A percentile compares a stretch with the other conserved stretches of the same genome.
phyloP scores from a whole-genome alignment of 2,329 filamentous ascomycete species.

The Fusarium nelsonii region DNA sequence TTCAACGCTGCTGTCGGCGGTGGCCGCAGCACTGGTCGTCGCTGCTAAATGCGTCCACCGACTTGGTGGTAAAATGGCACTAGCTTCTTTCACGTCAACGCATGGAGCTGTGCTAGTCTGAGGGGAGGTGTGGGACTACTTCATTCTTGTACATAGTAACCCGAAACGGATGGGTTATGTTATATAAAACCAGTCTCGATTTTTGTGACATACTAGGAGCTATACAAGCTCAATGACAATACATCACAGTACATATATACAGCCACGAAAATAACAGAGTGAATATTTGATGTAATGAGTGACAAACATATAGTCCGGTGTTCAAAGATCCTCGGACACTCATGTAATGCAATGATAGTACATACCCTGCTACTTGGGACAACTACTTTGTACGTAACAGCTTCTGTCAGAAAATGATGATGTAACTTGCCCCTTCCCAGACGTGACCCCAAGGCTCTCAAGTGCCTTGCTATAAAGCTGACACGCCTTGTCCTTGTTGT shows the following conservation, averaged over 20 bases:
- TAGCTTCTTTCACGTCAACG: not conserved
- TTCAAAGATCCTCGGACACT: not conserved
- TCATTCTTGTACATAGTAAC: constrained; percentile 21
- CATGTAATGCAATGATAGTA: accelerated
- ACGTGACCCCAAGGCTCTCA: not conserved
- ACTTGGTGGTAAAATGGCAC: not conserved
- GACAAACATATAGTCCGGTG: not conserved
- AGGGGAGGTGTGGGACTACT: not conserved
- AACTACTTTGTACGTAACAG: not conserved
- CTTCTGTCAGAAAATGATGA: not conserved
- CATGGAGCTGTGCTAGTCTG: not conserved
- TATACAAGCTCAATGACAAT: not conserved
- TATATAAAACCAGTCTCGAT: not conserved
- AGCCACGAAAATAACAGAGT: not conserved
- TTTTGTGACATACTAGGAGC: not conserved
- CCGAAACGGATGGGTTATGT: not conserved
- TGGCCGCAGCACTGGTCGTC: constrained; percentile 6
- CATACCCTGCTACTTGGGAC: not conserved
- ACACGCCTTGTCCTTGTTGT: not conserved
- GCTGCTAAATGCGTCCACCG: not conserved
- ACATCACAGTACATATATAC: not conserved
- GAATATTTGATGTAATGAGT: not conserved
- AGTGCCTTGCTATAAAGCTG: not conserved
- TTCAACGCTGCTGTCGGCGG: constrained; percentile 34
- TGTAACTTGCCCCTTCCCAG: not conserved